phyloP scores from a whole-genome alignment of 192 early-diverging fungal species.

The Haplosporangium gracile region DNA sequence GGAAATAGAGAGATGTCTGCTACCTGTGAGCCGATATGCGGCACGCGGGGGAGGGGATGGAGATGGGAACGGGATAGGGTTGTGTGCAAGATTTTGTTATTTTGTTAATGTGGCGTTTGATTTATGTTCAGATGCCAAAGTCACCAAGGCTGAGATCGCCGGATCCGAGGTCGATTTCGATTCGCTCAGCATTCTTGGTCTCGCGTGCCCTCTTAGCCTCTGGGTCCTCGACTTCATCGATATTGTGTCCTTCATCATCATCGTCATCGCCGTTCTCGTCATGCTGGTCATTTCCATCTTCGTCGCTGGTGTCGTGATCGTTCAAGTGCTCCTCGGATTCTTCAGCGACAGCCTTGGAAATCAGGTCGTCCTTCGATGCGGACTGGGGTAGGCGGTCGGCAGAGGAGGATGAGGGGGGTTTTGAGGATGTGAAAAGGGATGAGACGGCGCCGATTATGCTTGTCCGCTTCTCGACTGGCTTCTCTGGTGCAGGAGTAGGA shows the following conservation, averaged over 20 bases:
- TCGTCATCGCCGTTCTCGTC: slow-evolving; percentile 7
- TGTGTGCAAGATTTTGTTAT: too few species aligned
- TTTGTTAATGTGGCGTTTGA: too few species aligned
- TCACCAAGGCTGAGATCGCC: slow-evolving; percentile 30
- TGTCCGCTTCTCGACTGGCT: slow-evolving; percentile 33
- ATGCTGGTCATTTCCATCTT: slow-evolving; percentile 8
- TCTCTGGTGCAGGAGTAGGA: not conserved
- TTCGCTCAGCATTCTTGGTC: slow-evolving; percentile 35
- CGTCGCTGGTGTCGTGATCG: not conserved
- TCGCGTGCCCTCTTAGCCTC: slow-evolving; percentile 30
- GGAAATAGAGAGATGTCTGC: not conserved
- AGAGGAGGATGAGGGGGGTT: not conserved
- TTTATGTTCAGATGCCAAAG: slow-evolving; percentile 23
- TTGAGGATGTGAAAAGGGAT: slow-evolving; percentile 25
- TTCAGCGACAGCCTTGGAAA: slow-evolving; percentile 4
- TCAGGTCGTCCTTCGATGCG: slow-evolving; percentile 20
- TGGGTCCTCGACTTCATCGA: slow-evolving; percentile 17
- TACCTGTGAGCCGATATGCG: not conserved
- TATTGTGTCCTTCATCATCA: not conserved
- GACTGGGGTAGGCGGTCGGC: slow-evolving; percentile 4
- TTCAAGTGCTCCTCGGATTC: slow-evolving; percentile 8
- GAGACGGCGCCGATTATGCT: slow-evolving; percentile 39
- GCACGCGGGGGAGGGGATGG: not conserved
- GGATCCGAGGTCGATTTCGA: slow-evolving; percentile 33
- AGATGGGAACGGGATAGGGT: not conserved